Conservation (phyloP, 2,329 filamentous ascomycete species). For the Diaporthe vaccinii region DNA sequence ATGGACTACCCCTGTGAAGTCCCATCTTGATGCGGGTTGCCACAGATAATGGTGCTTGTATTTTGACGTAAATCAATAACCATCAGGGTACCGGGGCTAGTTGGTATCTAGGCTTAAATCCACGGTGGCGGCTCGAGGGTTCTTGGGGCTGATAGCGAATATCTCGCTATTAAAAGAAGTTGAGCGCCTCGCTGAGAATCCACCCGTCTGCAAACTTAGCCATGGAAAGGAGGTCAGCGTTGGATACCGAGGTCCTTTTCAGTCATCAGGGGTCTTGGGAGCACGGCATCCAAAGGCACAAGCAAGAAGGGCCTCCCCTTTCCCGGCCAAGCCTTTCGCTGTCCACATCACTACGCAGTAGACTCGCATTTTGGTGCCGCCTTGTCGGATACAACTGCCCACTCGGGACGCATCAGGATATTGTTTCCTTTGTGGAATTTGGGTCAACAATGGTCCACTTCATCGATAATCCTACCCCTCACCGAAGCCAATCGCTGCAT, state of each 20-base stretch:
- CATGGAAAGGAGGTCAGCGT: neutral
- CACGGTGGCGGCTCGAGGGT: too few species aligned
- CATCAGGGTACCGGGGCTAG: neutral
- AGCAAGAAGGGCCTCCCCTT: neutral
- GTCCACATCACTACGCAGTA: neutral
- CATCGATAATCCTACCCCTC: conserved; percentile 10
- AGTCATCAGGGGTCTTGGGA: neutral
- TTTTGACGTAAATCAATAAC: neutral
- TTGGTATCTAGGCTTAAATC: neutral
- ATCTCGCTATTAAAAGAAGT: conserved; percentile 6
- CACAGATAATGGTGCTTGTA: neutral
- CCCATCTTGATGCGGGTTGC: neutral
- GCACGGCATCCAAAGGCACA: neutral
- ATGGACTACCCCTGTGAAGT: neutral
- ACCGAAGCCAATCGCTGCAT: neutral
- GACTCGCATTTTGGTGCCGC: neutral
- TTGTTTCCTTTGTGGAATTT: neutral
- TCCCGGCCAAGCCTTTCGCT: neutral
- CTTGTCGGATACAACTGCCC: conserved; percentile 11
- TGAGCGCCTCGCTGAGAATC: neutral
- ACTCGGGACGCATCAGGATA: neutral
- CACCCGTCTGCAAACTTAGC: neutral
- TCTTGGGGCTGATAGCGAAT: neutral
- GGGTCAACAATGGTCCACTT: conserved; percentile 5
- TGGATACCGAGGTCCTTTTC: neutral